Evolutionary conservation across 192 early-diverging fungal species (phyloP).

Genomic region (Linnemannia zychae): DNA sequence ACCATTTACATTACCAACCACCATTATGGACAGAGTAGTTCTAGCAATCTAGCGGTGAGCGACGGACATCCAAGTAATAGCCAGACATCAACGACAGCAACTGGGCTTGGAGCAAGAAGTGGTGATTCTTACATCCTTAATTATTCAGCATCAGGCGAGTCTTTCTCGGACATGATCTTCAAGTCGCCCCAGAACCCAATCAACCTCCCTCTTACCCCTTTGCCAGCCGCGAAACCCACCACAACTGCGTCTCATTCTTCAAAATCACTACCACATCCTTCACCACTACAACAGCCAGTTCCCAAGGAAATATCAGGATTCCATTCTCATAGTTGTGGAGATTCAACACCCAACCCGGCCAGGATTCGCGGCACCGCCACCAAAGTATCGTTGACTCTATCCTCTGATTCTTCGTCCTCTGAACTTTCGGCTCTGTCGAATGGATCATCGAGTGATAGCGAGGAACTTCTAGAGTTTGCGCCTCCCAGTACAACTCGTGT

Average conservation of each 20-base stretch:
- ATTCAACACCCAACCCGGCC: constrained; percentile 13
- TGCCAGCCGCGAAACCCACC: neutral
- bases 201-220: neutral
- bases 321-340: neutral
- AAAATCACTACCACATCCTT: neutral
- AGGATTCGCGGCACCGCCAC: constrained; percentile 33
- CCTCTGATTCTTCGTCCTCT: constrained; percentile 44
- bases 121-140: constrained; percentile 15
- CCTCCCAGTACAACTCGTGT: neutral
- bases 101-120: neutral
- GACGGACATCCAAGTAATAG: neutral
- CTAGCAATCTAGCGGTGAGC: neutral
- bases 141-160: constrained; percentile 27
- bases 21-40: constrained; percentile 13
- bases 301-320: too few species aligned
- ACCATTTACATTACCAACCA: constrained; percentile 32
- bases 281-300: neutral
- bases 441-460: neutral
- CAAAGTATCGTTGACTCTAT: constrained; percentile 37
- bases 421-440: constrained; percentile 15
- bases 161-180: constrained; percentile 43
- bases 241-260: neutral
- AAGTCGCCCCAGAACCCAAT: neutral
- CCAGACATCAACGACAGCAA: neutral
- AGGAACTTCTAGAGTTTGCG: neutral